Evolutionary conservation across 1,284 basidiomycete genomes (phyloP).

Genomic region (Microbotryum scabiosae): DNA sequence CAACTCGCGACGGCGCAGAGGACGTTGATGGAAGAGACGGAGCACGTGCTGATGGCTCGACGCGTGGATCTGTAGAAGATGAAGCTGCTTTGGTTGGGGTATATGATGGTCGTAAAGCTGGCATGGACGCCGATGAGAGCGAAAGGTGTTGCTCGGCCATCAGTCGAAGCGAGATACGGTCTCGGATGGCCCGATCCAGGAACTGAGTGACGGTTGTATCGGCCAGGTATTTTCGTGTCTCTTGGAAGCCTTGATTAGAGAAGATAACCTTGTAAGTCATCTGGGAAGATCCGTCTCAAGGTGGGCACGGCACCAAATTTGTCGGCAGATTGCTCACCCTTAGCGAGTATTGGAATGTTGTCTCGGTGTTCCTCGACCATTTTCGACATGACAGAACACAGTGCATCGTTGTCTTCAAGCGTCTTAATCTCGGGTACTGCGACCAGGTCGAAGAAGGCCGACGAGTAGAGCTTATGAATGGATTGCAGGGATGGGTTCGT

Average conservation of each 20-base stretch:
- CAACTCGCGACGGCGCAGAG: slow-evolving; percentile 43
- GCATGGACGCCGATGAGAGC: slow-evolving; percentile 55
- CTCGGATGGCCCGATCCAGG: slow-evolving; percentile 73
- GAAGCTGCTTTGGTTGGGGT: background rate
- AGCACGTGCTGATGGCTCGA: slow-evolving; percentile 24
- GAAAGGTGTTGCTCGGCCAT: slow-evolving; percentile 90
- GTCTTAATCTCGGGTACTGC: slow-evolving; percentile 58
- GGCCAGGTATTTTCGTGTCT: slow-evolving; percentile 74
- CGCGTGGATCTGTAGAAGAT: slow-evolving; percentile 10
- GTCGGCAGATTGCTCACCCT: slow-evolving; percentile 45
- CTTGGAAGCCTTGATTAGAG: slow-evolving; percentile 59
- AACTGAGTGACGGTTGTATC: slow-evolving; percentile 66
- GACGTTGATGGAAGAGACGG: slow-evolving; percentile 29
- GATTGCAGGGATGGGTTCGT: slow-evolving; percentile 78
- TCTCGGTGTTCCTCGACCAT: slow-evolving; percentile 71
- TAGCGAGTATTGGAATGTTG: slow-evolving; percentile 80
- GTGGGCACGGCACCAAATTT: no score
- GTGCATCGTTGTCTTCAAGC: slow-evolving; percentile 60
- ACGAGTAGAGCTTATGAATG: slow-evolving; percentile 62
- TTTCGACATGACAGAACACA: slow-evolving; percentile 58
- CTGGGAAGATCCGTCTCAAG: background rate
- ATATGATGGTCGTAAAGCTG: slow-evolving; percentile 6
- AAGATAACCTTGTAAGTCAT: background rate
- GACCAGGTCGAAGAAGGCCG: slow-evolving; percentile 64
- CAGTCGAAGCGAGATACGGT: slow-evolving; percentile 74